Conservation (phyloP, 2,329 filamentous ascomycete genomes). For the Verticillium zaregamsianum region DNA sequence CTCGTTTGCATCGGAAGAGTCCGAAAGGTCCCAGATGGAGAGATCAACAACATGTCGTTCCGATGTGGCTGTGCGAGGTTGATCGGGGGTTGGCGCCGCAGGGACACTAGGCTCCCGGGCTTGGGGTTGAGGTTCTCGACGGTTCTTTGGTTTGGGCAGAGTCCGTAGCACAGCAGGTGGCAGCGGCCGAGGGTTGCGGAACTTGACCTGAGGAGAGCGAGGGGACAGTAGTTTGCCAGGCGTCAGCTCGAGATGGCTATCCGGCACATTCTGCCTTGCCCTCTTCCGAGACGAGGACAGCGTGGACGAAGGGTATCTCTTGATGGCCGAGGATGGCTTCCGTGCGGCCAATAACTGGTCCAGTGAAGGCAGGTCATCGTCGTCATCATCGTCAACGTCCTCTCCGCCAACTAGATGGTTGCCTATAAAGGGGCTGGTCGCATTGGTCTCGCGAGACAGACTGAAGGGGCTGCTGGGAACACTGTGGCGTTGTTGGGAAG, state of each 20-base stretch:
- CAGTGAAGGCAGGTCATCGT: slow-evolving; percentile 31
- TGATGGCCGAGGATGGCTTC: not conserved
- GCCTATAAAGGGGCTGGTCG: slow-evolving; percentile 25
- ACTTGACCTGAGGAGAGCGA: not conserved
- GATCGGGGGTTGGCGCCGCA: not conserved
- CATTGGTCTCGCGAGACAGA: slow-evolving; percentile 29
- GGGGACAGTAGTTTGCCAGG: not conserved
- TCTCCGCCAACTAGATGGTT: not conserved
- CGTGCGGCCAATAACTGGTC: slow-evolving; percentile 11
- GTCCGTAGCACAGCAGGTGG: not conserved
- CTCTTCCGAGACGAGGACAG: not conserved
- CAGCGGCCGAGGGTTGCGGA: not conserved
- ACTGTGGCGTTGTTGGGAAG: slow-evolving; percentile 13
- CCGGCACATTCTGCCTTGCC: no score
- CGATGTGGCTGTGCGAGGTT: not conserved
- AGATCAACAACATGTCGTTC: slow-evolving; percentile 5
- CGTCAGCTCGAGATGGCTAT: not conserved
- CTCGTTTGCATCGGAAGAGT: slow-evolving; percentile 1
- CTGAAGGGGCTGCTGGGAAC: slow-evolving; percentile 28
- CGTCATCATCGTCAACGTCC: slow-evolving; percentile 13
- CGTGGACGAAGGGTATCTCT: not conserved
- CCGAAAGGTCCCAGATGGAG: slow-evolving; percentile 10
- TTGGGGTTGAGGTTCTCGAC: not conserved
- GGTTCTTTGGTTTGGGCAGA: not conserved
- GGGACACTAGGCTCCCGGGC: not conserved